These are phyloP conservation scores for Pythium guiyangense DNA, from an alignment of 352 stramenopile species.

Conservation along the genomic window DNA sequence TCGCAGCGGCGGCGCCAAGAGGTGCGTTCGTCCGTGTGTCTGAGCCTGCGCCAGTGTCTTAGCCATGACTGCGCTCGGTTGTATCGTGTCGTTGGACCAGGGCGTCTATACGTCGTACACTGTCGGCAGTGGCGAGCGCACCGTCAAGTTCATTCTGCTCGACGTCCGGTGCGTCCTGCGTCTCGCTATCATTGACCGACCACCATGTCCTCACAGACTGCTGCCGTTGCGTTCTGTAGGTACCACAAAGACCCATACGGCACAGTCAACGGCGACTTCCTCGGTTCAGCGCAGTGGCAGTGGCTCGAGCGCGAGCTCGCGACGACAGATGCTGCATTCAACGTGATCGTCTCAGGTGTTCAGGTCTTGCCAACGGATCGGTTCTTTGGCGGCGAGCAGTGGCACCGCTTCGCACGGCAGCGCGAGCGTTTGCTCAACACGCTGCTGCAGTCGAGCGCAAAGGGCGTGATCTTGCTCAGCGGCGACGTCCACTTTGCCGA, in stretches of 20 bases:
- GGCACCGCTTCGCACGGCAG: constrained; percentile 83
- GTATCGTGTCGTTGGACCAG: constrained; percentile 15
- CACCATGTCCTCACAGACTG: too few relatives aligned
- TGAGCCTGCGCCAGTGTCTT: neutral
- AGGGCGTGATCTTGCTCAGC: constrained; percentile 86
- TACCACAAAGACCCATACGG: constrained; percentile 81
- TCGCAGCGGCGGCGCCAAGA: constrained; percentile 74
- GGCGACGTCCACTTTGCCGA: constrained; percentile 93
- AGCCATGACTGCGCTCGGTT: neutral
- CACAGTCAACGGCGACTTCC: constrained; percentile 54
- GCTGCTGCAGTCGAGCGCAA: constrained; percentile 77
- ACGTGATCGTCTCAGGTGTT: constrained; percentile 91
- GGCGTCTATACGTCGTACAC: constrained; percentile 85
- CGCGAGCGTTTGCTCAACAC: constrained; percentile 82
- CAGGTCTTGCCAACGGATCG: constrained; percentile 84
- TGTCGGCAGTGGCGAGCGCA: constrained; percentile 53
- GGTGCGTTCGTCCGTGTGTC: constrained; percentile 25
- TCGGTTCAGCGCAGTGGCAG: constrained; percentile 75
- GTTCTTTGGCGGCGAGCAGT: constrained; percentile 84
- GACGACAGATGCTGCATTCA: constrained; percentile 82
- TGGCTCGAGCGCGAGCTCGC: constrained; percentile 84
- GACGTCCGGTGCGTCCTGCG: constrained; percentile 44
- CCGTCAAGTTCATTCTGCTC: constrained; percentile 84
- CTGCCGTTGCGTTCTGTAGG: too few relatives aligned
- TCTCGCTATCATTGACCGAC: too few relatives aligned